A percentile compares a stretch with the other conserved stretches of the same genome.
Evolutionary conservation across 2,329 filamentous ascomycete genomes (phyloP).

Genomic region (Bipolaris gigantea): DNA sequence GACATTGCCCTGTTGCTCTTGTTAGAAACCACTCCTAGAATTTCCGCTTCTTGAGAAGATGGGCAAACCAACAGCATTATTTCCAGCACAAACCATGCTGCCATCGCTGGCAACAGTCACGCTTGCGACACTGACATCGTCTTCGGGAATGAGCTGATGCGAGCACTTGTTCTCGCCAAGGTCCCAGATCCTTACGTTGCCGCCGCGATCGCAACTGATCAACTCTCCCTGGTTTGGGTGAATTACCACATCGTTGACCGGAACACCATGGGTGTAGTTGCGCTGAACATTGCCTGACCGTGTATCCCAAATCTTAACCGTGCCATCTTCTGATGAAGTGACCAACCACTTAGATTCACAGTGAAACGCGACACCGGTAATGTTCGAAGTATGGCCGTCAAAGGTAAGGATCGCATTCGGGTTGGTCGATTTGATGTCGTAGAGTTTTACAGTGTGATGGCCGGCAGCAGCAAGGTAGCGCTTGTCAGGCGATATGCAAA

Average conservation of each 20-base stretch:
- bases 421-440: constrained; percentile 98
- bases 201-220: constrained; percentile 90
- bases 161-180: constrained; percentile 95
- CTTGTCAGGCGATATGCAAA: constrained; percentile 98
- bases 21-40: constrained; percentile 1
- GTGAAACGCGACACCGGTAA: constrained; percentile 96
- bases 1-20: constrained; percentile 73
- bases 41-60: not conserved
- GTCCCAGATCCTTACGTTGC: constrained; percentile 95
- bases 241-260: constrained; percentile 98
- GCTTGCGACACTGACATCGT: constrained; percentile 89
- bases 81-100: constrained; percentile 87
- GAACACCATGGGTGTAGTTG: constrained; percentile 85
- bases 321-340: constrained; percentile 93
- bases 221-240: constrained; percentile 98
- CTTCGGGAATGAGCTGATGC: constrained; percentile 93
- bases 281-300: constrained; percentile 82
- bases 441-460: constrained; percentile 90
- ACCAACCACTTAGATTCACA: constrained; percentile 99
- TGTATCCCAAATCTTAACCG: constrained; percentile 97
- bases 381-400: constrained; percentile 92
- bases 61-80: constrained; percentile 70
- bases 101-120: constrained; percentile 96
- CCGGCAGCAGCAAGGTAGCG: constrained; percentile 84
- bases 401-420: constrained; percentile 91